Percentiles rank a stretch among this genome's conserved stretches.
Evolutionary conservation across 2,329 filamentous ascomycete species (phyloP).

Genomic region (Periconia macrospinosa): DNA sequence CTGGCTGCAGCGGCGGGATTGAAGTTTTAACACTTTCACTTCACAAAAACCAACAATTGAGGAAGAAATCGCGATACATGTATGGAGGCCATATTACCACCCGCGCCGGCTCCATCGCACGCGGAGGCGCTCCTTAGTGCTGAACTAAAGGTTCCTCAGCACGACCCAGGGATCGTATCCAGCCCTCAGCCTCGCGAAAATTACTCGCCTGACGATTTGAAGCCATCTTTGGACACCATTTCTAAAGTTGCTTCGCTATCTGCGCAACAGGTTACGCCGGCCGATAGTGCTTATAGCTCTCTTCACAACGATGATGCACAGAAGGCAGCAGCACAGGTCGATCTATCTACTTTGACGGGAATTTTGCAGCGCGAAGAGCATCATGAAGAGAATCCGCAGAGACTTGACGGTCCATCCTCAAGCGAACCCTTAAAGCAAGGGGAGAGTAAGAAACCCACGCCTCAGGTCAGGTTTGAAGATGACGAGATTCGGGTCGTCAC

Average conservation of each 20-base stretch:
- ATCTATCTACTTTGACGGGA: not conserved
- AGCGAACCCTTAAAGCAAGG: too few relatives aligned
- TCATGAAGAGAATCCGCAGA: not conserved
- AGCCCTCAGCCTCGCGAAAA: not conserved
- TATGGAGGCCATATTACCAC: not conserved
- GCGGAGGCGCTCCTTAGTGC: not conserved
- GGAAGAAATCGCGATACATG: not conserved
- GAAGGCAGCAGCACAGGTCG: not conserved
- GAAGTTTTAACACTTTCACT: too few relatives aligned
- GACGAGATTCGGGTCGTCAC: too few relatives aligned
- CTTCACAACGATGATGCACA: not conserved
- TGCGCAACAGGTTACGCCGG: not conserved
- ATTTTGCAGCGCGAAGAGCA: not conserved
- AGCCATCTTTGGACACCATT: not conserved
- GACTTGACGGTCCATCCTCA: not conserved
- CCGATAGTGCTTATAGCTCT: slow-evolving; percentile 1
- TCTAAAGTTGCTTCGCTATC: not conserved
- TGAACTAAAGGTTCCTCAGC: slow-evolving; percentile 1
- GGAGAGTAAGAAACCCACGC: too few relatives aligned
- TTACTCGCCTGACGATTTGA: too few relatives aligned
- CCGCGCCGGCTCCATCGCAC: not conserved
- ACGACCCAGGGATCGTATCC: not conserved
- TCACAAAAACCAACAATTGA: too few relatives aligned
- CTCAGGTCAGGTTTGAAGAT: too few relatives aligned
- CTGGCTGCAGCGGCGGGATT: too few relatives aligned